phyloP scores from a whole-genome alignment of 352 stramenopile species.

The Chrysophaeum taylorii region DNA sequence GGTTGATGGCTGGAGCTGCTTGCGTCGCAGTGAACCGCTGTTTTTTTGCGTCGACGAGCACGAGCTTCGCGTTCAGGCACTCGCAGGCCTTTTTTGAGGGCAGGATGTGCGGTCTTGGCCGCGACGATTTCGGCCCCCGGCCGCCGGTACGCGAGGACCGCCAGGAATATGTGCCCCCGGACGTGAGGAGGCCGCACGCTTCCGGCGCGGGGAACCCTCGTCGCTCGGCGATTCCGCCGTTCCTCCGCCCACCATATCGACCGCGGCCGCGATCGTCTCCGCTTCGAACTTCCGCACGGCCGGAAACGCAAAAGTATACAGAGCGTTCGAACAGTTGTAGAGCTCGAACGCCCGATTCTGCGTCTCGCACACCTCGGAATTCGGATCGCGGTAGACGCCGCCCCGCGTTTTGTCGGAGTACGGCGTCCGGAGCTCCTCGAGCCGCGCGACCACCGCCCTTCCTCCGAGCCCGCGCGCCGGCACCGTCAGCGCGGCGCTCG shows the following conservation, averaged over 20 bases:
- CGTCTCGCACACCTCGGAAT: slow-evolving; percentile 19
- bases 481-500: slow-evolving; percentile 6
- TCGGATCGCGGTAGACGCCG: slow-evolving; percentile 26
- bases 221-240: no score
- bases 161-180: slow-evolving; percentile 35
- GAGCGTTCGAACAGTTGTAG: slow-evolving; percentile 27
- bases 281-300: slow-evolving; percentile 30
- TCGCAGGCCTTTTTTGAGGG: slow-evolving; percentile 35
- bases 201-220: no score
- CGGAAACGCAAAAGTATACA: slow-evolving; percentile 25
- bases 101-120: slow-evolving; percentile 25
- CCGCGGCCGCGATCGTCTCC: slow-evolving; percentile 24
- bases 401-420: slow-evolving; percentile 20
- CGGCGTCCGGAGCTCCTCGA: neutral
- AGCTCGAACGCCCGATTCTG: slow-evolving; percentile 18
- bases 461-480: neutral
- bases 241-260: slow-evolving; percentile 3
- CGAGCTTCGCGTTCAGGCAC: slow-evolving; percentile 33
- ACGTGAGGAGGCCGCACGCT: slow-evolving; percentile 28
- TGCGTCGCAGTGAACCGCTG: slow-evolving; percentile 1
- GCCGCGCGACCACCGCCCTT: neutral
- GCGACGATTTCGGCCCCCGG: slow-evolving; percentile 27
- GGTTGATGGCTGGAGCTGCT: slow-evolving; percentile 17
- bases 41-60: slow-evolving; percentile 24
- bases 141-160: slow-evolving; percentile 29